Base-by-base conservation (phyloP, 2,329 filamentous ascomycete genomes). In the Geoglossum cookeanum region DNA sequence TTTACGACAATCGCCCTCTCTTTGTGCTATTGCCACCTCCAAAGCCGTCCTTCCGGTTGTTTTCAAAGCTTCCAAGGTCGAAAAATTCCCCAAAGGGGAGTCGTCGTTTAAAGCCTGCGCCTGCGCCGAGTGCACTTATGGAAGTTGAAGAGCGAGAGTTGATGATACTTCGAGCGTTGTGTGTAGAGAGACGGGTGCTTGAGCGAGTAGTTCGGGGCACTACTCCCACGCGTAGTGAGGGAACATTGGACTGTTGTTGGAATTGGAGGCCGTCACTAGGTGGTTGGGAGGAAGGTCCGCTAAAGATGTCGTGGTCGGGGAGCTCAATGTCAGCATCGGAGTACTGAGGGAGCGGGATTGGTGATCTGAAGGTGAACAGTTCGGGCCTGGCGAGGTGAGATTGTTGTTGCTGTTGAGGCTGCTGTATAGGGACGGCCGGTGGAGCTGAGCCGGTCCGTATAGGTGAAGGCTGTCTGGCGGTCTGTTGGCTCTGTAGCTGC, bases 31-130 rank as follows among this genome's bases (percentile, higher is more conserved):
- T 70, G 45, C 61, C 70, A 58, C 71, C 71, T 51, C 63, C 65
- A 59, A 68, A 68, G 44, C 67, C 65, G 61, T 75, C 74, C 58
- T 68, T 66, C 52, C 65, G 49, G 22, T 30, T 65, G 56, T 71
- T 71, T 17, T 69, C 68, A 55, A 74, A 61, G 52, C 68, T 72
- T 1, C 72, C 73, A 22, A 76, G 62, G 60, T 75, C 74, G 59
- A 75, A 75, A 61, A 75, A 75, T 51, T 75, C 74, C 2, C 69
- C 69, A 52, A 75, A 70, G 17, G 69, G 67, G 55, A 71, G 65
- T 63, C 73, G 74, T 58, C 74, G 67, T 65, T 76, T 76, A 6
- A 71, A 72, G 4, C 74, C 73, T 5, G 73, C 59, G 3, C 65
- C 67, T 8, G 69, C 63, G 1, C 68, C 67, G 3, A 71, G 61